Base-by-base conservation (phyloP, 1,284 basidiomycete genomes). In the Trichosporon asahii region DNA sequence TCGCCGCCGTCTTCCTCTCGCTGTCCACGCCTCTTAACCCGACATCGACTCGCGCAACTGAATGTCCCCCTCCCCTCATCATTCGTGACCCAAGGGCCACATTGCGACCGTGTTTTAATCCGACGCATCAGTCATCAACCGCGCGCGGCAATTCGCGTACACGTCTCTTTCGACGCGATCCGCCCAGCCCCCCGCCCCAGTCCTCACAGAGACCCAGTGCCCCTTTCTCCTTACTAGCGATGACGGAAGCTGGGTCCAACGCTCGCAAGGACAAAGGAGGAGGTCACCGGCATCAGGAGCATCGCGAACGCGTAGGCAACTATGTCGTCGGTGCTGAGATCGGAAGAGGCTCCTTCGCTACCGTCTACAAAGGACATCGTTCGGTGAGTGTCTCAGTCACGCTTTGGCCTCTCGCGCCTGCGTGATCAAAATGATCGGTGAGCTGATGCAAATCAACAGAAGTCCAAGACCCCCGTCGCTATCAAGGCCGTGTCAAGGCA, bases 401-500 rank as follows among this genome's bases (percentile, higher is more conserved):
- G 12, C 60, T 57, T 21, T 23, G 15, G 14, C 33, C 46, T 14
- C 60, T n/a, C n/a, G 18, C 27, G 18, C 61, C 23, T 29, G 14
- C 37, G 49, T 11, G 11, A 46, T 35, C n/a, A 21, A 6, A 23
- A 14, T 11, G 31, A 46, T 25, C n/a, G 7, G 25, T 11, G 33
- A 31, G 21, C 70, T 70, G 44, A 68, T 53, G 63, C 49, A 61
- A 14, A 29, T 25, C 55, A 27, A 40, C 80, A 95, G 93, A 89
- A 91, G 78, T 90, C 90, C 18, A 87, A 88, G 75, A 84, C 88
- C 31, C 87, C 89, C 55, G 93, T 98, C 49, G 97, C 96, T 5
- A 92, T 99, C 86, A 99, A 99, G 87, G 93, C 94, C 3, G 94
- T 99, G 71, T 92, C 91, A 71, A 89, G 91, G 66, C 90, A 91